These are phyloP conservation scores for Sporothrix phasma DNA, from an alignment of 2,329 filamentous ascomycete species.

Conservation along the genomic window DNA sequence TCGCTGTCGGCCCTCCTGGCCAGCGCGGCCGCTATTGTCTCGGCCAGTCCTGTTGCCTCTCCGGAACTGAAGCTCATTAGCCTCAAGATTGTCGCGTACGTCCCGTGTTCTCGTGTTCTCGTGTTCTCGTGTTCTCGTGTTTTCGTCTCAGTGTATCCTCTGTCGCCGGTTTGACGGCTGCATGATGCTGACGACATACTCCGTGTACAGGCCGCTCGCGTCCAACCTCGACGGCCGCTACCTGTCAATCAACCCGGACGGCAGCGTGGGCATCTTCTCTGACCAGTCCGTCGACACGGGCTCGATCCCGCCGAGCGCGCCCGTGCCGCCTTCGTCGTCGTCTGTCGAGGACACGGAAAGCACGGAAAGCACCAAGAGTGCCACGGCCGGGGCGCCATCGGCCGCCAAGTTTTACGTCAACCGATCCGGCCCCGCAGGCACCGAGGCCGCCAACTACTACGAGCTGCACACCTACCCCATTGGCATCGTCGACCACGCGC, in stretches of 20 bases:
- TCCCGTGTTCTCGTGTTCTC: neutral
- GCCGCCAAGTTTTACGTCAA: slow-evolving; percentile 26
- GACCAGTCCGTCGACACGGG: neutral
- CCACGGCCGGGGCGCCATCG: slow-evolving; percentile 8
- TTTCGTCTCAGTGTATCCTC: too few species aligned
- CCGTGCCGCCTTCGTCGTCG: neutral
- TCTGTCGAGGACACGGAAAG: too few species aligned
- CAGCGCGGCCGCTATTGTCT: neutral
- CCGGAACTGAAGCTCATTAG: slow-evolving; percentile 4
- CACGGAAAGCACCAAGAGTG: too few species aligned
- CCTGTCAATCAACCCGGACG: slow-evolving; percentile 24
- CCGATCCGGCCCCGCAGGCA: neutral
- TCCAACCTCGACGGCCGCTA: slow-evolving; percentile 26
- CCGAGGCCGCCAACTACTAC: slow-evolving; percentile 18
- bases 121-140: neutral
- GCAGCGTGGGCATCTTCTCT: slow-evolving; percentile 25
- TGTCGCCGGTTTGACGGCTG: too few species aligned
- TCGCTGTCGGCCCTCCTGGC: slow-evolving; percentile 26
- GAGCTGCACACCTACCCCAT: slow-evolving; percentile 32
- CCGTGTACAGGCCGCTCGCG: neutral
- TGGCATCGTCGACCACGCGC: slow-evolving; percentile 28
- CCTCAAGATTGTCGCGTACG: slow-evolving; percentile 13
- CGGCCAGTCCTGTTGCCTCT: neutral
- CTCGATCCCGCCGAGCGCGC: neutral
- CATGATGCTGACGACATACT: neutral